These are phyloP conservation scores for Schizothecium vesticola DNA, from an alignment of 495 filamentous ascomycete species.

Conservation along the genomic window DNA sequence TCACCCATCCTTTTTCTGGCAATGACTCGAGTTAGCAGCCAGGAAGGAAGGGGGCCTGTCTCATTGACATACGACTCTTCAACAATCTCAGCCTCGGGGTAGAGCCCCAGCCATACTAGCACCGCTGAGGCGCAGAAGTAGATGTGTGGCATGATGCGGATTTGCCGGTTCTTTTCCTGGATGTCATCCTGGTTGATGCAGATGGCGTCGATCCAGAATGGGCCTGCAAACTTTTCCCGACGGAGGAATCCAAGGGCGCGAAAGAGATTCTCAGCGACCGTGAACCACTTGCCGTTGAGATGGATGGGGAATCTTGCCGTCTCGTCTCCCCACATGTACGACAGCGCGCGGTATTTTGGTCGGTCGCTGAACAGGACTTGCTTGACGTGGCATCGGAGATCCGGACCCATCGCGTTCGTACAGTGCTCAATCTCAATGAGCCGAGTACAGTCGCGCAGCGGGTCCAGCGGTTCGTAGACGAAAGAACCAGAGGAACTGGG, in stretches of 20 bases:
- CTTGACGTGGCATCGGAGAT: background rate
- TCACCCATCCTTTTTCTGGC: too few species aligned
- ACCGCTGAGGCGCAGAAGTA: background rate
- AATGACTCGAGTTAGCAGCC: too few species aligned
- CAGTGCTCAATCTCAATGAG: background rate
- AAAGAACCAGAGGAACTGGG: background rate
- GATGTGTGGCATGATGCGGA: constrained; percentile 5
- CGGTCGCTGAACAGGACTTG: background rate
- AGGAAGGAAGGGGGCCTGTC: background rate
- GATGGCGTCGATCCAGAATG: background rate
- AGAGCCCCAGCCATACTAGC: background rate
- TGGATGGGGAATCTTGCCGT: background rate
- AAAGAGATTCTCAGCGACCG: background rate
- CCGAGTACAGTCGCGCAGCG: background rate
- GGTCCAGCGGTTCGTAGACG: background rate
- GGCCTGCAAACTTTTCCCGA: background rate
- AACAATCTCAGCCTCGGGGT: background rate
- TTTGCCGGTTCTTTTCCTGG: background rate
- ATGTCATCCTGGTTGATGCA: constrained; percentile 3
- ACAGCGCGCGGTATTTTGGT: background rate
- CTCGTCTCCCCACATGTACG: background rate
- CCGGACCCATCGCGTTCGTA: too few species aligned
- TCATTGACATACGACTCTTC: background rate
- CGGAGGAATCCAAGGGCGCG: background rate
- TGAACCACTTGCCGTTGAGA: background rate